A percentile compares a stretch with the other conserved stretches of the same genome.
Evolutionary conservation across 495 filamentous ascomycete genomes (phyloP).

Genomic region (Sabuloglossum arenarium): DNA sequence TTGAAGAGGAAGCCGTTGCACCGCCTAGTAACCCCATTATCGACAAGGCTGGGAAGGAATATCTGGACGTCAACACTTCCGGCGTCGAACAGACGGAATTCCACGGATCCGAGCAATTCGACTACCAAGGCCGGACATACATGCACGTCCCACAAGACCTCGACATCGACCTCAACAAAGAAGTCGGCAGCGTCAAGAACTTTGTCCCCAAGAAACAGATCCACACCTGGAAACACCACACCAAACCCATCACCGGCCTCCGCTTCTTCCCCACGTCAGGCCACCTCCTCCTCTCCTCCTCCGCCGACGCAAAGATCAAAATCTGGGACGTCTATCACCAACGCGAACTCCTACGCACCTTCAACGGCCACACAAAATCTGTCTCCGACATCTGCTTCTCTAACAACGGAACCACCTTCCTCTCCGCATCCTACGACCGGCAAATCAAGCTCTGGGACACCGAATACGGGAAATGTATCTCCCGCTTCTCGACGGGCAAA

Average conservation of each 20-base stretch:
- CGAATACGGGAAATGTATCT: conserved; percentile 73
- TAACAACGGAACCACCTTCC: conserved; percentile 58
- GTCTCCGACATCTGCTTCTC: conserved; percentile 84
- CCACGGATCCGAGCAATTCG: conserved; percentile 60
- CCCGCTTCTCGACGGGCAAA: conserved; percentile 76
- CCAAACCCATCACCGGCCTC: conserved; percentile 65
- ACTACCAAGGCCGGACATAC: conserved; percentile 82
- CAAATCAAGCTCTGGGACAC: conserved; percentile 97
- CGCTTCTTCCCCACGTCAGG: conserved; percentile 74
- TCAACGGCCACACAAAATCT: conserved; percentile 73
- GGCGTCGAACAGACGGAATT: conserved; percentile 72
- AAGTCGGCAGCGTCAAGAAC: conserved; percentile 57
- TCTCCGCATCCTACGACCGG: conserved; percentile 82
- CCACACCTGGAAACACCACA: conserved; percentile 75
- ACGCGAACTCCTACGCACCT: conserved; percentile 72
- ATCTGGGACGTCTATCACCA: conserved; percentile 89
- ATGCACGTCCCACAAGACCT: conserved; percentile 95
- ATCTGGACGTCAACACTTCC: conserved; percentile 22
- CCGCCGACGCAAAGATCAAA: conserved; percentile 76
- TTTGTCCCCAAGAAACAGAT: conserved; percentile 85
- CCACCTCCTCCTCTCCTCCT: conserved; percentile 69
- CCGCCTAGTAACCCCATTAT: conserved; percentile 27
- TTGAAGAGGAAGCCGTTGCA: conserved; percentile 41
- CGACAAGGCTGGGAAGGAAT: conserved; percentile 37
- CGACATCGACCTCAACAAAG: conserved; percentile 71